Evolutionary conservation across 441 rosid genomes (phyloP), one percentile per base, ranked within the genome.

Genomic region (Rhodomyrtus psidioides): DNA sequence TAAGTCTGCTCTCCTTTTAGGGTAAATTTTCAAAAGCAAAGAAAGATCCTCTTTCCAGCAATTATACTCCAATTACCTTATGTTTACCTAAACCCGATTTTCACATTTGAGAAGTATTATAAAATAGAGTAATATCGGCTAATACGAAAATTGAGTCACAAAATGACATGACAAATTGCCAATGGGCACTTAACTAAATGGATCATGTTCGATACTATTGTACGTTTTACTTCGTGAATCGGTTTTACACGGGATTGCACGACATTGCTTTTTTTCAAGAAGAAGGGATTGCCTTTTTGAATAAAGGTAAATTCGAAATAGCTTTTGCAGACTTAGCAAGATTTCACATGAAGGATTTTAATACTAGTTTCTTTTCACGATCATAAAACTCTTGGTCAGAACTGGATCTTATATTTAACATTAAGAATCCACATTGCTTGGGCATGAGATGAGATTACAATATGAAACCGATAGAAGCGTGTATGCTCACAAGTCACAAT

Each of bases 1-100:
- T 89, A 89, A 89, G 91, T 85, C 93, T 91, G 89, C 83, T 87
- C 42, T 88, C 82, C 74, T 86, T 51, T 86, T 85, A 24, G 83
- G 79, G 55, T 86, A 85, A 62, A 39, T 85, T 16, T 55, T 39
- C 30, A 74, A 58, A 27, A 84, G 74, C 55, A 42, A 85, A 83
- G 53, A 24, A 70, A 70, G 49, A 70, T 70, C 51, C 49, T 70
- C 39, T 70, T 21, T n/a, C 49, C n/a, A 70, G 79, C 79, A 70
- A 70, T 70, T 70, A 70, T 70, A 39, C 49, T 70, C 13, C 79
- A 70, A 39, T 70, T 39, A 44, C 79, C n/a, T 7, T 7, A 70
- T 70, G 42, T 9, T 39, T 2, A 4, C n/a, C 8, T 21, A 17
- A 10, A n/a, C 21, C 49, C 8, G 9, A 21, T 65, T 62, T 9